Percentiles rank a stretch among this genome's conserved stretches.
These are phyloP conservation scores for Phialocephala sp. DNA, from an alignment of 2,329 filamentous ascomycete genomes.

Conservation along the genomic window DNA sequence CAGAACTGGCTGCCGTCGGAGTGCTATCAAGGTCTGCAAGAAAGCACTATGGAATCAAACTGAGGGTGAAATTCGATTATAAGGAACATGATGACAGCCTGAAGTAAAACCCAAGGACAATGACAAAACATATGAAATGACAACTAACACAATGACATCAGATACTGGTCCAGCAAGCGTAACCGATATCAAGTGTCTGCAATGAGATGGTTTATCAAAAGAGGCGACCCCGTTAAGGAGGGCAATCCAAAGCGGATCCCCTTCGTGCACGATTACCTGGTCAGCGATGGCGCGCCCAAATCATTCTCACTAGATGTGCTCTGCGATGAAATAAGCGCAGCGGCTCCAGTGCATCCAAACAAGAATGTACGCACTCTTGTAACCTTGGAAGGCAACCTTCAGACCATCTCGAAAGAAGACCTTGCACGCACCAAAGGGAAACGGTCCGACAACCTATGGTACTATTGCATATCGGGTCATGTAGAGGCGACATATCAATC, in stretches of 20 bases:
- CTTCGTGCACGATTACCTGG: slow-evolving; percentile 8
- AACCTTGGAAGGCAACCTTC: slow-evolving; percentile 20
- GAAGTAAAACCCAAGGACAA: slow-evolving; percentile 9
- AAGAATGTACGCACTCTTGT: slow-evolving; percentile 17
- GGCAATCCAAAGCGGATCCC: slow-evolving; percentile 19
- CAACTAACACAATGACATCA: not conserved
- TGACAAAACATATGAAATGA: not conserved
- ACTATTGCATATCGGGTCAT: slow-evolving; percentile 14
- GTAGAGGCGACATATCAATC: slow-evolving; percentile 26
- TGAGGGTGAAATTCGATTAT: slow-evolving; percentile 15
- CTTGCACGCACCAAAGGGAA: not conserved
- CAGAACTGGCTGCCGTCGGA: slow-evolving; percentile 44
- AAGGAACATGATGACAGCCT: slow-evolving; percentile 14
- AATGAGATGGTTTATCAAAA: slow-evolving; percentile 30
- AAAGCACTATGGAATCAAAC: slow-evolving; percentile 51
- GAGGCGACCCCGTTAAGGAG: slow-evolving; percentile 25
- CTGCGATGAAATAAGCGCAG: slow-evolving; percentile 13
- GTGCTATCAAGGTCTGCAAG: slow-evolving; percentile 50
- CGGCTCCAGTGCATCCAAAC: slow-evolving; percentile 24
- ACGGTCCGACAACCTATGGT: slow-evolving; percentile 17
- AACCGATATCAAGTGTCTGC: not conserved
- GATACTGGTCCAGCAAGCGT: slow-evolving; percentile 18
- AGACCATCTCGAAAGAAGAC: slow-evolving; percentile 16
- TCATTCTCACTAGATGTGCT: slow-evolving; percentile 10
- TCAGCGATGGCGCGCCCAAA: slow-evolving; percentile 12